Base-by-base conservation (phyloP, 2,329 filamentous ascomycete genomes). In the Fusarium chaquense region DNA sequence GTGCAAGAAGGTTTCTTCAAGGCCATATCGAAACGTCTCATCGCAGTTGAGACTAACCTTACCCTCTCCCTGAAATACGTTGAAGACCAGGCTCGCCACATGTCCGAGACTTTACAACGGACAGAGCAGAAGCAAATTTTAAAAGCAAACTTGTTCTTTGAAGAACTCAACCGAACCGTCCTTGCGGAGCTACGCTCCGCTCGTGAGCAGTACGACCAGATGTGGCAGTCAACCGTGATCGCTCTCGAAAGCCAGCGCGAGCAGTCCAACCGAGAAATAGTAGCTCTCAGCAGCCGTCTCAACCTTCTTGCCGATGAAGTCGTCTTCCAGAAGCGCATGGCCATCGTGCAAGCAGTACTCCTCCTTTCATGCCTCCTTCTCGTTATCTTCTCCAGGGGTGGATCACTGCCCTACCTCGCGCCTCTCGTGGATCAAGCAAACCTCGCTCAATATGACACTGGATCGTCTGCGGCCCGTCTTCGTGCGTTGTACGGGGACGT, bases 1-100 rank as follows among this genome's bases (percentile, higher is more conserved):
- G 96, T 97, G 1, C 96, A 99, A 79, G 96, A 99, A 78, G 96
- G 93, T 3, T 98, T 99, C 80, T 99, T 98, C 86, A 98, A 98
- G 78, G 93, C 94, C 6, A 91, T 98, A 11, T 93, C 94, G 68
- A 98, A 98, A 79, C 92, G 96, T 2, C 86, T 99, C 6, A 93
- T 95, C 70, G 90, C 94, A 73, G 89, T 98, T 10, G 96, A 99
- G 79, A 89, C 93, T 18, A 99, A 98, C 78, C 93, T 94, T 13
- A 97, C 95, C 0, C 85, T 98, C 13, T 97, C 94, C 0, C 84
- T 98, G 11, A 93, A 97, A 75, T 99, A 99, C 76, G 97, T 99
- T 63, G 95, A 98, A 81, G 94, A 97, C 63, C 96, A 98, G 78
- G 98, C 95, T 6, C 91, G 90, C 50, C 93, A 97, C 67, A 84